phyloP scores from a whole-genome alignment of 768 basidiomycete species.

The Russula sp. region DNA sequence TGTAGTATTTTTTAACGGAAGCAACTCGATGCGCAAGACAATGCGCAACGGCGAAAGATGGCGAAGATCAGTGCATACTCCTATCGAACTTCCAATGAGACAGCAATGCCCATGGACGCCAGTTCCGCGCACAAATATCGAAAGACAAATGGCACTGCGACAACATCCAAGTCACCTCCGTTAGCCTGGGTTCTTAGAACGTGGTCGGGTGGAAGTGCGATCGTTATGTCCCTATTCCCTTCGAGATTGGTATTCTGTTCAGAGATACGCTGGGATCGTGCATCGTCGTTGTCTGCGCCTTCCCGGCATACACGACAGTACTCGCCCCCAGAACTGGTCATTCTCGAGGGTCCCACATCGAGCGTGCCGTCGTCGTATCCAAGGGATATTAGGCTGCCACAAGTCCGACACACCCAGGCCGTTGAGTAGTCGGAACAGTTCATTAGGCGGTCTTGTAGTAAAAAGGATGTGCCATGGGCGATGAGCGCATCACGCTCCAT shows the following conservation, averaged over 20 bases:
- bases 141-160: constrained; percentile 95
- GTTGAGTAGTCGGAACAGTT: constrained; percentile 99
- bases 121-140: constrained; percentile 92
- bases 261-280: constrained; percentile 52
- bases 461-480: constrained; percentile 97
- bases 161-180: constrained; percentile 86
- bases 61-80: background rate
- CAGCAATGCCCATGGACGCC: constrained; percentile 96
- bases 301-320: constrained; percentile 93
- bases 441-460: constrained; percentile 97
- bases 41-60: background rate
- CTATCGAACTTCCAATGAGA: constrained; percentile 67
- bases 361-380: constrained; percentile 88
- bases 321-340: constrained; percentile 77
- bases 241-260: constrained; percentile 34
- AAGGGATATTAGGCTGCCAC: constrained; percentile 91
- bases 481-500: constrained; percentile 99
- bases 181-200: constrained; percentile 49
- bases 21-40: background rate
- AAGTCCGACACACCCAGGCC: constrained; percentile 96
- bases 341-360: constrained; percentile 54
- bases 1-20: background rate
- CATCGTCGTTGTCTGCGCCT: constrained; percentile 57
- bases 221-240: constrained; percentile 47
- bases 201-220: constrained; percentile 63